These are phyloP conservation scores for Melaleuca quinquenervia DNA, from an alignment of 345 rosid species.

Conservation along the genomic window DNA sequence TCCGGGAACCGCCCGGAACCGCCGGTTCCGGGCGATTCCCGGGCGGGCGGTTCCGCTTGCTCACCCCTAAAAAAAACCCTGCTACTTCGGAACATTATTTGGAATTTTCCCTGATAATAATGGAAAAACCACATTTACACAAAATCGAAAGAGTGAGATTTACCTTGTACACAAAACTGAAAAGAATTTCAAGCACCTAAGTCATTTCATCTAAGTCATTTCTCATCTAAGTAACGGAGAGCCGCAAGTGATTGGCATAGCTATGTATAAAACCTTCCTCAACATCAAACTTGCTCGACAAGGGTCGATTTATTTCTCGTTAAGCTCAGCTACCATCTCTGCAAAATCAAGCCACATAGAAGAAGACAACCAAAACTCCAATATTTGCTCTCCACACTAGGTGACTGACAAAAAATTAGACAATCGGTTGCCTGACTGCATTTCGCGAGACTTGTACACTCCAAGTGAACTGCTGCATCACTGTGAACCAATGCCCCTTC, in stretches of 20 bases:
- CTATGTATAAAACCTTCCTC: neutral
- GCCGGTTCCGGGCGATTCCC: too few relatives aligned
- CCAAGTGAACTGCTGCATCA: neutral
- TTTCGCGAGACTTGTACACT: neutral
- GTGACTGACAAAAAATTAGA: neutral
- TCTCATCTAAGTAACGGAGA: neutral
- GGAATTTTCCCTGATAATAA: too few relatives aligned
- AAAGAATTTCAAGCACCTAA: neutral
- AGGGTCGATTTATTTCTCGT: neutral
- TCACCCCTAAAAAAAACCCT: too few relatives aligned
- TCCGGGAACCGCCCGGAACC: too few relatives aligned
- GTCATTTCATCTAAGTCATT: neutral
- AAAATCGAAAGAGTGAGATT: neutral
- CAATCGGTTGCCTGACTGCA: neutral
- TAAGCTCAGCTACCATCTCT: neutral
- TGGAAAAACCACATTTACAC: neutral
- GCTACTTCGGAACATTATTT: too few relatives aligned
- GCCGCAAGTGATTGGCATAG: neutral
- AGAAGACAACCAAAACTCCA: neutral
- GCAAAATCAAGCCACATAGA: neutral
- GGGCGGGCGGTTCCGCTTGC: too few relatives aligned
- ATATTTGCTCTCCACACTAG: neutral
- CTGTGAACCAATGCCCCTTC: slow-evolving; percentile 15
- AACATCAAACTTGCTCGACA: neutral
- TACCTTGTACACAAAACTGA: neutral